phyloP scores from a whole-genome alignment of 768 basidiomycete species.

The Mycena capillaripes region DNA sequence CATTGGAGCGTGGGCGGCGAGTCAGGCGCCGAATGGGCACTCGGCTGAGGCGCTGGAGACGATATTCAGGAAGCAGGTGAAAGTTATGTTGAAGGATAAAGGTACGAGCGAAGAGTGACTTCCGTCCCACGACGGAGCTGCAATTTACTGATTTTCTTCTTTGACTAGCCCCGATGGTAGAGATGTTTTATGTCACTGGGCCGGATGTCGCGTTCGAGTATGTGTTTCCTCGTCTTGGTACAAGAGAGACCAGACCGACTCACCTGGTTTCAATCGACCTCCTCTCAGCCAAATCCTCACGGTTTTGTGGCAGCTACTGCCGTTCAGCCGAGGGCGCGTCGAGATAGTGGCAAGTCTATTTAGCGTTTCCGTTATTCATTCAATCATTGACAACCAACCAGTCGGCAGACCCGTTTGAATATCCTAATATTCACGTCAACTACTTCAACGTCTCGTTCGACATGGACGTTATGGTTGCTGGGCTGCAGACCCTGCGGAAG shows the following conservation, averaged over 20 bases:
- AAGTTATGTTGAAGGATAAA: slow-evolving; percentile 59
- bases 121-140: not conserved
- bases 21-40: slow-evolving; percentile 54
- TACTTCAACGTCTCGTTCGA: slow-evolving; percentile 66
- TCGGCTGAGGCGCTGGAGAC: slow-evolving; percentile 55
- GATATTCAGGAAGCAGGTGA: slow-evolving; percentile 59
- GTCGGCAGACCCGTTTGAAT: slow-evolving; percentile 48
- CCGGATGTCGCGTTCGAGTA: not conserved
- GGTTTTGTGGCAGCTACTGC: slow-evolving; percentile 66
- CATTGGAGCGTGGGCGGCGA: slow-evolving; percentile 56
- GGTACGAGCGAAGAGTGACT: slow-evolving; percentile 41
- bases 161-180: slow-evolving; percentile 56
- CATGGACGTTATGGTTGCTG: slow-evolving; percentile 62
- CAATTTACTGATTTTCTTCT: not conserved
- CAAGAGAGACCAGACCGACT: not conserved
- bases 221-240: not conserved
- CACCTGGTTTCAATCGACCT: not conserved
- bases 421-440: slow-evolving; percentile 63
- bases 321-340: slow-evolving; percentile 68
- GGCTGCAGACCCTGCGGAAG: slow-evolving; percentile 56
- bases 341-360: slow-evolving; percentile 16
- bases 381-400: not conserved
- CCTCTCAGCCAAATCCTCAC: slow-evolving; percentile 49
- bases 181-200: slow-evolving; percentile 57
- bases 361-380: not conserved